These are phyloP conservation scores for Globisporangium mamillatum DNA, from an alignment of 352 stramenopile species.

Conservation along the genomic window DNA sequence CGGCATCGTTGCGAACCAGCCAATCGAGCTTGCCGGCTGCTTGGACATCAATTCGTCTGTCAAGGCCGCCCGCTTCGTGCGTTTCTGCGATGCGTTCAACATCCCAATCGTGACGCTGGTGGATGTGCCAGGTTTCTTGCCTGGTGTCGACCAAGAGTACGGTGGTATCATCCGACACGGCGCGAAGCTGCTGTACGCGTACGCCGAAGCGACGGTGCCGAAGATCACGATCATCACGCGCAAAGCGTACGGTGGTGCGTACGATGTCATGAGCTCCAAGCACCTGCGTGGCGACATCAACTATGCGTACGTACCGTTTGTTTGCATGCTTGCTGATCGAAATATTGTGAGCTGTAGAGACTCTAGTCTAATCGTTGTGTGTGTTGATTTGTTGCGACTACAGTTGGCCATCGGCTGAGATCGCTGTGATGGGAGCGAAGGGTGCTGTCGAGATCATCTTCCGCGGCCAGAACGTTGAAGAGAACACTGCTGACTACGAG, in stretches of 20 bases:
- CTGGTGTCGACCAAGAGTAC: slow-evolving; percentile 92
- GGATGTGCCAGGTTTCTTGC: slow-evolving; percentile 98
- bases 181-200: slow-evolving; percentile 98
- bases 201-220: slow-evolving; percentile 96
- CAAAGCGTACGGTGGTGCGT: slow-evolving; percentile 98
- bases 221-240: slow-evolving; percentile 98
- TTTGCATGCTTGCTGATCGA: not conserved
- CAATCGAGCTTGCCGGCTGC: slow-evolving; percentile 94
- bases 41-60: slow-evolving; percentile 97
- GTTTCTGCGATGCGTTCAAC: slow-evolving; percentile 98
- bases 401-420: slow-evolving; percentile 74
- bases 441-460: slow-evolving; percentile 99
- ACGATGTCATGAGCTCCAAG: slow-evolving; percentile 99
- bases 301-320: slow-evolving; percentile 74
- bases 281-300: slow-evolving; percentile 97
- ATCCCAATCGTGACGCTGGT: slow-evolving; percentile 98
- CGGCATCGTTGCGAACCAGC: slow-evolving; percentile 98
- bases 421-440: slow-evolving; percentile 92
- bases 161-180: slow-evolving; percentile 96
- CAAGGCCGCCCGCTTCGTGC: slow-evolving; percentile 97
- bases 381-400: slow-evolving; percentile 4
- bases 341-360: not conserved
- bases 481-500: slow-evolving; percentile 95
- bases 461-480: slow-evolving; percentile 93
- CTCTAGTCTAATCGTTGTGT: slow-evolving; percentile 13